Percentiles rank a stretch among this genome's conserved stretches.
Conservation (phyloP, 345 rosid species). For the Geranium rotundifolium region DNA sequence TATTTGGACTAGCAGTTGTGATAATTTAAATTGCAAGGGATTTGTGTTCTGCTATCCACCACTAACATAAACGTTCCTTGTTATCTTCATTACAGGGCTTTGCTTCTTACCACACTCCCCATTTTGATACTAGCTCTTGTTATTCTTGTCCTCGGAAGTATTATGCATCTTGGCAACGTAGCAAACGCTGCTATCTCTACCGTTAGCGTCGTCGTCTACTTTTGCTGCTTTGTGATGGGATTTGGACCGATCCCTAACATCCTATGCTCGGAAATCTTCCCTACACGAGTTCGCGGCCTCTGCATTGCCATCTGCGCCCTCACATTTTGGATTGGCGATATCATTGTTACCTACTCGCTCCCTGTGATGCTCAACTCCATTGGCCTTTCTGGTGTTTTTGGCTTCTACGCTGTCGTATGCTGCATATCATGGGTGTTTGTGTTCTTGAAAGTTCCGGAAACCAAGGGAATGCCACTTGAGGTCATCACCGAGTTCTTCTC, state of each 20-base stretch:
- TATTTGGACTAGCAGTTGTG: too few species aligned
- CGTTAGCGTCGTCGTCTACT: constrained; percentile 52
- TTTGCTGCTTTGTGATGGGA: constrained; percentile 96
- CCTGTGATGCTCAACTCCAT: constrained; percentile 68
- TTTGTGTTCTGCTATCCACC: too few species aligned
- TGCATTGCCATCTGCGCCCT: constrained; percentile 95
- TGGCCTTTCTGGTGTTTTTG: constrained; percentile 79
- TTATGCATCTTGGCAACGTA: constrained; percentile 37
- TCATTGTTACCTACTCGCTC: constrained; percentile 71
- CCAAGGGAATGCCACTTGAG: constrained; percentile 40
- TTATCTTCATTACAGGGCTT: constrained; percentile 41
- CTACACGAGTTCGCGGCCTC: constrained; percentile 79
- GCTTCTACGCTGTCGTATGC: constrained; percentile 64
- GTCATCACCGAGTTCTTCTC: constrained; percentile 63
- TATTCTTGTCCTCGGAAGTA: constrained; percentile 45
- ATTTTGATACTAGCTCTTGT: constrained; percentile 51
- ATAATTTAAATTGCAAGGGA: too few species aligned
- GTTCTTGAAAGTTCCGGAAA: constrained; percentile 78
- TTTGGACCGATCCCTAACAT: constrained; percentile 97
- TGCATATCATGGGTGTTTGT: constrained; percentile 58
- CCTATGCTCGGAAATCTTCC: constrained; percentile 91
- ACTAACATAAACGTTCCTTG: too few species aligned
- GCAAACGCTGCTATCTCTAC: constrained; percentile 64
- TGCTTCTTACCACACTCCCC: constrained; percentile 79
- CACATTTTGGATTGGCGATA: constrained; percentile 70